A percentile compares a stretch with the other conserved stretches of the same genome.
These are phyloP conservation scores for Aureobasidium leucospermi DNA, from an alignment of 2,329 filamentous ascomycete species.

Conservation along the genomic window DNA sequence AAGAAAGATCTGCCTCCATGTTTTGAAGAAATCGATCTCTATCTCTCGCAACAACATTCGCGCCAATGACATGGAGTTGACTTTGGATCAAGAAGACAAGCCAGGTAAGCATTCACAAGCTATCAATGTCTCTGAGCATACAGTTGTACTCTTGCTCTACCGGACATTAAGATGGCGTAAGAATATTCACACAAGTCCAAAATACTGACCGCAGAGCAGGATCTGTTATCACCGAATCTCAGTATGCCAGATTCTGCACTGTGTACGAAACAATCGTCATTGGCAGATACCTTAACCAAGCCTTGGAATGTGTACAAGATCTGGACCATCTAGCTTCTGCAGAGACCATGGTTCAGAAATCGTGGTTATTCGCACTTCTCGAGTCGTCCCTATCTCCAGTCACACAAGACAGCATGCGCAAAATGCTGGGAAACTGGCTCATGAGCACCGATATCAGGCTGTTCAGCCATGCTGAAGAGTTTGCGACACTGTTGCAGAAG, in stretches of 20 bases:
- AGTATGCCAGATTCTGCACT: conserved; percentile 37
- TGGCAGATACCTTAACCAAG: conserved; percentile 43
- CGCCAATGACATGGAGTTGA: conserved; percentile 11
- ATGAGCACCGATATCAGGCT: conserved; percentile 26
- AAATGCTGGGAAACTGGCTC: conserved; percentile 40
- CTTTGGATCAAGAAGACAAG: conserved; percentile 14
- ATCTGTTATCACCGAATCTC: conserved; percentile 15
- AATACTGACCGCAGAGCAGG: background rate
- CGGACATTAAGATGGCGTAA: no score
- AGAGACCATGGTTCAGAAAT: conserved; percentile 25
- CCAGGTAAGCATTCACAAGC: conserved; percentile 16
- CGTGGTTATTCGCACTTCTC: conserved; percentile 38
- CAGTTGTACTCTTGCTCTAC: no score
- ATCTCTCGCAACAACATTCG: conserved; percentile 14
- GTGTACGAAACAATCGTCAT: conserved; percentile 43
- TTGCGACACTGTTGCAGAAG: conserved; percentile 31
- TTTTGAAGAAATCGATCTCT: conserved; percentile 35
- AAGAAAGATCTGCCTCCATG: conserved; percentile 39
- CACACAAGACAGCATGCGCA: conserved; percentile 40
- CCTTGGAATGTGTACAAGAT: conserved; percentile 38
- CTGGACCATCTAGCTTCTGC: conserved; percentile 32
- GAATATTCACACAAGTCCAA: no score
- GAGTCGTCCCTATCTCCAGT: conserved; percentile 33
- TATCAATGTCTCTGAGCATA: background rate
- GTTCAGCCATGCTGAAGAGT: conserved; percentile 19